Conservation (phyloP, 177 flowering plant genomes). For the Vitis hybrid region DNA sequence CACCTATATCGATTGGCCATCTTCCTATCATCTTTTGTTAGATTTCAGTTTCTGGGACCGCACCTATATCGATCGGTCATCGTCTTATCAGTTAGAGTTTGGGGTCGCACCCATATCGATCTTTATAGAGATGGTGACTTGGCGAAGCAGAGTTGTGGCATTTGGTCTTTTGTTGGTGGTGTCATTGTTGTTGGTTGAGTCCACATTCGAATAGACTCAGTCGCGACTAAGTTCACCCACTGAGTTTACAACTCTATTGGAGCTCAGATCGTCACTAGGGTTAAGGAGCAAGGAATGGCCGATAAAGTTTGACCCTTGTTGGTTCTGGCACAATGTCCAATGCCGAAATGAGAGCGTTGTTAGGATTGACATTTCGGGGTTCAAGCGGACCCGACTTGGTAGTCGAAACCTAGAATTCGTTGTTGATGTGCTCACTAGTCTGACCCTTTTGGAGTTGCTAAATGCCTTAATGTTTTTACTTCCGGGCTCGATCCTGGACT, state of each 20-base stretch:
- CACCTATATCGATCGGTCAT: too few relatives aligned
- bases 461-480: slow-evolving; percentile 61
- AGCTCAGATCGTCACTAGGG: slow-evolving; percentile 76
- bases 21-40: too few relatives aligned
- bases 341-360: slow-evolving; percentile 47
- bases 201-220: slow-evolving; percentile 32
- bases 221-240: slow-evolving; percentile 19
- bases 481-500: slow-evolving; percentile 62
- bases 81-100: too few relatives aligned
- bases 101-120: too few relatives aligned
- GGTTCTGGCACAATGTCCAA: slow-evolving; percentile 41
- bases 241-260: slow-evolving; percentile 51
- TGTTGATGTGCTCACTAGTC: slow-evolving; percentile 51
- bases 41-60: too few relatives aligned
- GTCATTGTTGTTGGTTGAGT: slow-evolving; percentile 5
- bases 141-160: too few relatives aligned
- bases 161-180: too few relatives aligned
- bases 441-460: slow-evolving; percentile 43
- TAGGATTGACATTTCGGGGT: slow-evolving; percentile 61
- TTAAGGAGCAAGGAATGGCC: slow-evolving; percentile 83
- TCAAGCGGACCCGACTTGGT: slow-evolving; percentile 51
- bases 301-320: slow-evolving; percentile 53
- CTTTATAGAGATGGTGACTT: too few relatives aligned
- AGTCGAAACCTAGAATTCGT: slow-evolving; percentile 45
- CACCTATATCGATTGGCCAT: too few relatives aligned